These are phyloP conservation scores for Domatiomyces catenatus DNA, from an alignment of 2,329 filamentous ascomycete species.

Conservation along the genomic window DNA sequence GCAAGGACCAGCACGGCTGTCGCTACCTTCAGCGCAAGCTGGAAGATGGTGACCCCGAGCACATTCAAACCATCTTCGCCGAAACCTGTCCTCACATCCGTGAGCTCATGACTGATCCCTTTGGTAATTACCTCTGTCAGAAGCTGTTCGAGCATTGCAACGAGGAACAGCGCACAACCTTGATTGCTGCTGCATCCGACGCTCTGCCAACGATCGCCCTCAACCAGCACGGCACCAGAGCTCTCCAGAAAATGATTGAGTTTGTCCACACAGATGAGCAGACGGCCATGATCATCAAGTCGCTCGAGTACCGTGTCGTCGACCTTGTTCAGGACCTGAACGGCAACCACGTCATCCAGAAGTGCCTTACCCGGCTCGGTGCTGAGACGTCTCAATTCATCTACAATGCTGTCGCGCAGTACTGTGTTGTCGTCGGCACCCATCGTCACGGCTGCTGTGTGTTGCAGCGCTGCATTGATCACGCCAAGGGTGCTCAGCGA, in stretches of 20 bases:
- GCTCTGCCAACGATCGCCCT: constrained; percentile 86
- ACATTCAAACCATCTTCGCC: constrained; percentile 82
- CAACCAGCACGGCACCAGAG: constrained; percentile 92
- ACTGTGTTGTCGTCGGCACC: constrained; percentile 83
- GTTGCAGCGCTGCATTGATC: constrained; percentile 93
- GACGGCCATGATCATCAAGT: constrained; percentile 64
- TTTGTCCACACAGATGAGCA: constrained; percentile 77
- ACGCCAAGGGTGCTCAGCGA: constrained; percentile 82
- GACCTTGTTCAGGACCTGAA: constrained; percentile 94
- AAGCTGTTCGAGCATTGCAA: constrained; percentile 93
- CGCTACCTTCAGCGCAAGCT: constrained; percentile 94
- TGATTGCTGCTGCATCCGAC: constrained; percentile 77
- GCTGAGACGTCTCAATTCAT: constrained; percentile 83
- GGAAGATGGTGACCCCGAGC: constrained; percentile 69
- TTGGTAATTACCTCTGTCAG: constrained; percentile 98
- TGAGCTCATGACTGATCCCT: constrained; percentile 97
- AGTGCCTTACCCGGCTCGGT: constrained; percentile 89
- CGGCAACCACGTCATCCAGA: constrained; percentile 97
- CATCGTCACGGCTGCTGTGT: constrained; percentile 97
- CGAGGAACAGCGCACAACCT: constrained; percentile 80
- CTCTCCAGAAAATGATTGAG: constrained; percentile 99
- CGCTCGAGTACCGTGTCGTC: constrained; percentile 70
- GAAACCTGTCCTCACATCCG: constrained; percentile 90
- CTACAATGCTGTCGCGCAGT: constrained; percentile 76
- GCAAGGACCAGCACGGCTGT: constrained; percentile 96